These are phyloP conservation scores for Bassia scoparia DNA, from an alignment of 148 eudicot species.

Conservation along the genomic window DNA sequence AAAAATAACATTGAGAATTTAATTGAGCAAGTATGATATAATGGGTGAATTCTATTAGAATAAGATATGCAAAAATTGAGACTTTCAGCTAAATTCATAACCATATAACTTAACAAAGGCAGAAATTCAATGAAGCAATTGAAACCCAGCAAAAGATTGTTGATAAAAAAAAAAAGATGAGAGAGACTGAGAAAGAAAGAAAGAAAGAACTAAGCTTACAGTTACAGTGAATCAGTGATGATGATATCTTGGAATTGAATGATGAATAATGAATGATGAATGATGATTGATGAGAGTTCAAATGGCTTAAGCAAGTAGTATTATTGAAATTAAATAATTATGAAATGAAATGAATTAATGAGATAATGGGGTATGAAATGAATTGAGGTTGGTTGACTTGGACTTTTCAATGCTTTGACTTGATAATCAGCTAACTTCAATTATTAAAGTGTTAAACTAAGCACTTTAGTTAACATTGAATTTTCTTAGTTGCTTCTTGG, in stretches of 20 bases:
- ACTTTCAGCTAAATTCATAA: neutral
- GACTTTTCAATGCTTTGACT: slow-evolving; percentile 4
- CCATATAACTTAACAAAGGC: neutral
- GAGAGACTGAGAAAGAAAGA: neutral
- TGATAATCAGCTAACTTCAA: no score
- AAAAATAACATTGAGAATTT: neutral
- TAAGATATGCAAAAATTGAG: neutral
- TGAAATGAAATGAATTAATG: neutral
- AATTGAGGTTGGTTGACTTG: neutral
- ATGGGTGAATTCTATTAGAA: no score
- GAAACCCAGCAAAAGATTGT: neutral
- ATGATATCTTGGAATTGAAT: neutral
- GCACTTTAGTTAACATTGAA: no score
- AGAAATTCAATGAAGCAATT: neutral
- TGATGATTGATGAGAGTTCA: neutral
- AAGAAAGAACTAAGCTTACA: no score
- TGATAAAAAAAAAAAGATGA: neutral
- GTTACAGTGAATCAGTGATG: neutral
- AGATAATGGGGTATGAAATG: neutral
- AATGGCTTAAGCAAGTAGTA: neutral
- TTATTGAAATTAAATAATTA: neutral
- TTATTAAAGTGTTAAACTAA: no score
- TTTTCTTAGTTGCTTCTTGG: no score
- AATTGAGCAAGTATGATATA: neutral
- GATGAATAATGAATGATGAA: neutral